Evolutionary conservation across 495 filamentous ascomycete genomes (phyloP).

Genomic region (Hypoxylon rickii): DNA sequence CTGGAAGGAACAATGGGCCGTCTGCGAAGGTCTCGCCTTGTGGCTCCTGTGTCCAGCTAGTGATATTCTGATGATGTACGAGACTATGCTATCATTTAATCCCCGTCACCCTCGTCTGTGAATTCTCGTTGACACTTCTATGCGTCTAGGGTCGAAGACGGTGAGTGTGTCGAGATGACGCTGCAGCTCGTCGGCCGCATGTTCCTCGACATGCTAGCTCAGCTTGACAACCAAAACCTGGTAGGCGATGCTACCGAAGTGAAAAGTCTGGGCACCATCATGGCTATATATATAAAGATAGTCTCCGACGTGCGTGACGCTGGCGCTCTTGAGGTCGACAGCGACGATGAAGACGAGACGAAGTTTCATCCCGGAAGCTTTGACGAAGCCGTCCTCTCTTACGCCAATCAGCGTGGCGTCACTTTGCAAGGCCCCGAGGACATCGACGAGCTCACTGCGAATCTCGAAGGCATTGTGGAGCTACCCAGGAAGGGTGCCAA

Average conservation of each 20-base stretch:
- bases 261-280: constrained; percentile 39
- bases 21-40: constrained; percentile 37
- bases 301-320: neutral
- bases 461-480: constrained; percentile 20
- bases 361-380: constrained; percentile 26
- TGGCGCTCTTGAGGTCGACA: constrained; percentile 1
- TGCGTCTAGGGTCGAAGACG: constrained; percentile 34
- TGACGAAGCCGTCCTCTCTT: constrained; percentile 35
- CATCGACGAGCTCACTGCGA: constrained; percentile 29
- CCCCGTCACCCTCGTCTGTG: neutral
- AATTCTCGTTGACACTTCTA: neutral
- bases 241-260: constrained; percentile 37
- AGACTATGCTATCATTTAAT: neutral
- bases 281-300: constrained; percentile 40
- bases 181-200: constrained; percentile 39
- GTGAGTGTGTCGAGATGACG: constrained; percentile 20
- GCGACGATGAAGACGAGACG: neutral
- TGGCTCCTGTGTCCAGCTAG: constrained; percentile 10
- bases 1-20: constrained; percentile 43
- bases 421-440: constrained; percentile 35
- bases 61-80: constrained; percentile 5
- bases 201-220: constrained; percentile 44
- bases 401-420: constrained; percentile 36
- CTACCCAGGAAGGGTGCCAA: constrained; percentile 32
- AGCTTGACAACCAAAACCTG: constrained; percentile 36